Evolutionary conservation across 2,329 filamentous ascomycete genomes (phyloP).

Genomic region (Malbranchea cinnamomea): DNA sequence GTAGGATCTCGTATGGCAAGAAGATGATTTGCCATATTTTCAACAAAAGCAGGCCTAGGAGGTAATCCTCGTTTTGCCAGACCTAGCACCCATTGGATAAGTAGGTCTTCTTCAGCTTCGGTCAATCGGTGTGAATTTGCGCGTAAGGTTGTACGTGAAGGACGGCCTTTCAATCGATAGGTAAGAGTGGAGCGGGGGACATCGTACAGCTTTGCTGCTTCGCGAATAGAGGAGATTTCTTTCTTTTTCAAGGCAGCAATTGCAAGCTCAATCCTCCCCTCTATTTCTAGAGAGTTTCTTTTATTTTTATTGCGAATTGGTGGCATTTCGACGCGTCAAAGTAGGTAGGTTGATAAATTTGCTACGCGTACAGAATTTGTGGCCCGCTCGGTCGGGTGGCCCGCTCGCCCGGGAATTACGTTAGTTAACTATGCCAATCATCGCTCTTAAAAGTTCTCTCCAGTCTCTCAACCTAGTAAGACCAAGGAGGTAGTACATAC

Average conservation of each 20-base stretch:
- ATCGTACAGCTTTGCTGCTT: conserved; percentile 4
- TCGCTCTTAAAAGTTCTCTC: too few relatives aligned
- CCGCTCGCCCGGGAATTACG: too few relatives aligned
- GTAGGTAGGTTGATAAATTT: too few relatives aligned
- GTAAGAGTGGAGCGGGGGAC: conserved; percentile 3
- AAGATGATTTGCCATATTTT: conserved; percentile 7
- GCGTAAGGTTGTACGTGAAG: conserved; percentile 1
- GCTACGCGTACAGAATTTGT: too few relatives aligned
- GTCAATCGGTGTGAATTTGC: conserved; percentile 5
- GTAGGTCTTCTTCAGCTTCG: conserved; percentile 5
- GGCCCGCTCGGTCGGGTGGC: too few relatives aligned
- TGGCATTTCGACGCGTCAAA: too few relatives aligned
- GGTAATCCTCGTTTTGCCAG: conserved; percentile 2
- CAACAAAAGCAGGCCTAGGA: conserved; percentile 3
- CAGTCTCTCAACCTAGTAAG: too few relatives aligned
- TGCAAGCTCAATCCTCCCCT: conserved; percentile 5
- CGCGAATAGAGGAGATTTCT: conserved; percentile 5
- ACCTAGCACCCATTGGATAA: conserved; percentile 4
- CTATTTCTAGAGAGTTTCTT: conserved; percentile 2
- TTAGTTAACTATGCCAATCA: too few relatives aligned
- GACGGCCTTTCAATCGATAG: conserved; percentile 1
- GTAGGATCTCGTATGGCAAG: conserved; percentile 1
- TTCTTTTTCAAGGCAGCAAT: conserved; percentile 6
- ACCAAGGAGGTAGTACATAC: too few relatives aligned
- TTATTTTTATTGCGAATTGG: conserved; percentile 4